These are phyloP conservation scores for Fraxinus xanthoxyloides DNA, from an alignment of 305 asterid species.

Conservation along the genomic window DNA sequence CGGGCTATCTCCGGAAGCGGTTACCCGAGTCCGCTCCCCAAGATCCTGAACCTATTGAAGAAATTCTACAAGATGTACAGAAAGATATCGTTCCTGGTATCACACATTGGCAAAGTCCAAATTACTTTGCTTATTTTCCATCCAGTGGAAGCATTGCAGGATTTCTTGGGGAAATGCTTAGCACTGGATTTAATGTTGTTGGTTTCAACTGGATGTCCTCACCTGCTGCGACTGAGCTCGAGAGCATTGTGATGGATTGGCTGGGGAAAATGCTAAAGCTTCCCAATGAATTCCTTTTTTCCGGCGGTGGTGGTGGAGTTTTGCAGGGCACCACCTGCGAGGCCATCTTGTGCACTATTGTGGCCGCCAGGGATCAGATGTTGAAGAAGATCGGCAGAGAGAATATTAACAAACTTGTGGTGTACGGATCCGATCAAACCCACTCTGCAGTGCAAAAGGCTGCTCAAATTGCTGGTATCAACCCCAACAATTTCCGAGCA, in stretches of 20 bases:
- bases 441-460: slow-evolving; percentile 69
- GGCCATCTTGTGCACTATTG: slow-evolving; percentile 54
- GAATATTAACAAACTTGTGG: slow-evolving; percentile 43
- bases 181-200: slow-evolving; percentile 65
- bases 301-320: slow-evolving; percentile 74
- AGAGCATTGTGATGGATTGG: slow-evolving; percentile 76
- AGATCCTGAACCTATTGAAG: slow-evolving; percentile 49
- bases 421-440: slow-evolving; percentile 67
- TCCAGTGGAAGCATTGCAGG: slow-evolving; percentile 65
- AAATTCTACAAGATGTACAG: slow-evolving; percentile 46
- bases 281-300: slow-evolving; percentile 48
- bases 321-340: slow-evolving; percentile 72
- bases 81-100: slow-evolving; percentile 62
- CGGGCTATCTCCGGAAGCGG: slow-evolving; percentile 54
- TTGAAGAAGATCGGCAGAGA: slow-evolving; percentile 49
- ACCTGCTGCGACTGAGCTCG: slow-evolving; percentile 73
- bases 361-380: slow-evolving; percentile 53
- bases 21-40: slow-evolving; percentile 55
- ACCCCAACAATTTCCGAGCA: slow-evolving; percentile 51
- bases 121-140: slow-evolving; percentile 64
- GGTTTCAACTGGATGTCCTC: slow-evolving; percentile 80
- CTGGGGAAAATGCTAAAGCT: slow-evolving; percentile 64
- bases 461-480: slow-evolving; percentile 61
- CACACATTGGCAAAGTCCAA: slow-evolving; percentile 78
- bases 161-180: slow-evolving; percentile 60